Conservation (phyloP, 805 yeast species). For the Pichia manshurica region DNA sequence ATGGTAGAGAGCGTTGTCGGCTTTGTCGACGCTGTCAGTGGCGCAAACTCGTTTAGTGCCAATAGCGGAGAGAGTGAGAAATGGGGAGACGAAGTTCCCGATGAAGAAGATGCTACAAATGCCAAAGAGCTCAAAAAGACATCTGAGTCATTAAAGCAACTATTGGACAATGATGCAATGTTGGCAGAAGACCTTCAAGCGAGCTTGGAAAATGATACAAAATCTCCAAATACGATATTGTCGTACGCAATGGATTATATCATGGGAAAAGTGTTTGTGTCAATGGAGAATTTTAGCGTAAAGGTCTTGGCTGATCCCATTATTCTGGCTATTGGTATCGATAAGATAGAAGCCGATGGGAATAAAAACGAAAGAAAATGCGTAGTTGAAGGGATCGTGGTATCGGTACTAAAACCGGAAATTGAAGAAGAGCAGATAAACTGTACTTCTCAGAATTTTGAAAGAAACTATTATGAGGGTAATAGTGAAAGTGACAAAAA, state of each 20-base stretch:
- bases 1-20: conserved; percentile 54
- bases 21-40: conserved; percentile 37
- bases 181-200: conserved; percentile 2
- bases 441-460: background rate
- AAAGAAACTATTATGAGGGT: conserved; percentile 7
- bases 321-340: conserved; percentile 33
- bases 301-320: conserved; percentile 43
- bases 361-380: conserved; percentile 43
- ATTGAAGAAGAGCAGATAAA: conserved; percentile 22
- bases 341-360: conserved; percentile 32
- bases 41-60: conserved; percentile 5
- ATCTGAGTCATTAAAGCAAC: conserved; percentile 1
- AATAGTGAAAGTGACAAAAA: background rate
- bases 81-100: conserved; percentile 25
- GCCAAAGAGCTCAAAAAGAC: background rate
- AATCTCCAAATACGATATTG: conserved; percentile 4
- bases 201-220: conserved; percentile 11
- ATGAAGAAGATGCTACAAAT: conserved; percentile 8
- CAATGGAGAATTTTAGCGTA: conserved; percentile 41
- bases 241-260: conserved; percentile 64
- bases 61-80: conserved; percentile 8
- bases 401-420: conserved; percentile 38
- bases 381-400: conserved; percentile 34
- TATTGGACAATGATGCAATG: conserved; percentile 2
- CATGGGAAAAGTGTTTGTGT: conserved; percentile 51